These are phyloP conservation scores for Coccinonectria pachysandricola DNA, from an alignment of 2,329 filamentous ascomycete genomes.

Conservation along the genomic window DNA sequence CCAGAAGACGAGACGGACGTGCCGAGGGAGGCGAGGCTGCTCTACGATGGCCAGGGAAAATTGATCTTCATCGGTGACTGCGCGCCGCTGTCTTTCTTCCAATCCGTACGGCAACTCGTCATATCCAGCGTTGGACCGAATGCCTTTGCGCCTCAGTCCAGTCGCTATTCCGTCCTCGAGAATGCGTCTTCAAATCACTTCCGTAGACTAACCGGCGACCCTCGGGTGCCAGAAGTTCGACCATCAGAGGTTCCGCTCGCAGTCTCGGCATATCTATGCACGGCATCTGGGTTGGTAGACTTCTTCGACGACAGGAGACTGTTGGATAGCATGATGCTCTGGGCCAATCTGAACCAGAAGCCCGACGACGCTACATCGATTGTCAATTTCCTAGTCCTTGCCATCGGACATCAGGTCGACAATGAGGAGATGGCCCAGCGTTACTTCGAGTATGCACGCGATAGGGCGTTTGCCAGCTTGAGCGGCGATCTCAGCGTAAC, in stretches of 20 bases:
- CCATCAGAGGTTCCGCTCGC: conserved; percentile 17
- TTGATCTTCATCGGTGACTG: conserved; percentile 47
- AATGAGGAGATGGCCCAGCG: conserved; percentile 31
- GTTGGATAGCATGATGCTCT: conserved; percentile 29
- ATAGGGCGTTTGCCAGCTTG: conserved; percentile 33
- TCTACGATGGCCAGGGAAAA: conserved; percentile 43
- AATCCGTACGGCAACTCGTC: conserved; percentile 42
- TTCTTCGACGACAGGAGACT: conserved; percentile 34
- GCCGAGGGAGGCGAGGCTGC: conserved; percentile 40
- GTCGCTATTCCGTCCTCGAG: conserved; percentile 39
- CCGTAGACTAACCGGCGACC: conserved; percentile 9
- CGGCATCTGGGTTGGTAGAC: conserved; percentile 37
- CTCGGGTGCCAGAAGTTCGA: conserved; percentile 18
- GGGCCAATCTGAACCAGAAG: conserved; percentile 26
- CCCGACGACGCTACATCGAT: conserved; percentile 29
- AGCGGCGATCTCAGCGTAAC: conserved; percentile 36
- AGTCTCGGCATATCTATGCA: conserved; percentile 27
- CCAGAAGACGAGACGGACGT: conserved; percentile 45
- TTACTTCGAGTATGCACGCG: conserved; percentile 41
- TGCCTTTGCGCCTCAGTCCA: conserved; percentile 41
- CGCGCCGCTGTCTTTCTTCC: conserved; percentile 45
- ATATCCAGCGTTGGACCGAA: conserved; percentile 36
- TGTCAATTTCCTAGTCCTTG: conserved; percentile 39
- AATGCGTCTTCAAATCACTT: conserved; percentile 26
- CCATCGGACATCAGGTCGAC: conserved; percentile 35